These are phyloP conservation scores for Theileria parva DNA, from an alignment of 169 alveolate genomes.

Conservation along the genomic window DNA sequence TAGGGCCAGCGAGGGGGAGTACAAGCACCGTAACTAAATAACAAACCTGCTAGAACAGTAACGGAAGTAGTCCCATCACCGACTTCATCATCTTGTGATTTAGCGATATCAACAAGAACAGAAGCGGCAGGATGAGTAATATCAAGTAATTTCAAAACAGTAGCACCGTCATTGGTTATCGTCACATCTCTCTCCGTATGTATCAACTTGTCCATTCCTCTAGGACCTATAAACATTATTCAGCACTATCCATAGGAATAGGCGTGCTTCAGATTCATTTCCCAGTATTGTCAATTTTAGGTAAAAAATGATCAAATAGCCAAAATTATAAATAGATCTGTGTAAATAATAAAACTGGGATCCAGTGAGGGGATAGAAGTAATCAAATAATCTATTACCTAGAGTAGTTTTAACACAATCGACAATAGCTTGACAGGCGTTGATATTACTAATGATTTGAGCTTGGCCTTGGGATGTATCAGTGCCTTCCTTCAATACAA, in stretches of 20 bases:
- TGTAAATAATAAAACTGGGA: too few species aligned
- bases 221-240: slow-evolving; percentile 84
- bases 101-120: slow-evolving; percentile 94
- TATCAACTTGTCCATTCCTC: slow-evolving; percentile 98
- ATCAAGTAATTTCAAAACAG: slow-evolving; percentile 90
- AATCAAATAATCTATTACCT: too few species aligned
- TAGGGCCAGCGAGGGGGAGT: neutral
- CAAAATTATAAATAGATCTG: too few species aligned
- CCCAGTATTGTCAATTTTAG: too few species aligned
- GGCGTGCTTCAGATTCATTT: too few species aligned
- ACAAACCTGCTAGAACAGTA: slow-evolving; percentile 89
- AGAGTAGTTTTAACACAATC: slow-evolving; percentile 92
- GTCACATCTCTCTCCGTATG: slow-evolving; percentile 87
- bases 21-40: neutral
- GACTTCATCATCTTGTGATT: slow-evolving; percentile 96
- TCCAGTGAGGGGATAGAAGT: too few species aligned
- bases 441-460: slow-evolving; percentile 93
- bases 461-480: slow-evolving; percentile 95
- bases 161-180: slow-evolving; percentile 99
- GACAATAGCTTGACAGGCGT: slow-evolving; percentile 92
- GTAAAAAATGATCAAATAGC: too few species aligned
- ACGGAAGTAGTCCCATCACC: slow-evolving; percentile 97
- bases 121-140: slow-evolving; percentile 98
- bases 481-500: slow-evolving; percentile 95
- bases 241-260: too few species aligned